These are phyloP conservation scores for Amphicarpaea edgeworthii DNA, from an alignment of 306 rosid genomes.

Conservation along the genomic window DNA sequence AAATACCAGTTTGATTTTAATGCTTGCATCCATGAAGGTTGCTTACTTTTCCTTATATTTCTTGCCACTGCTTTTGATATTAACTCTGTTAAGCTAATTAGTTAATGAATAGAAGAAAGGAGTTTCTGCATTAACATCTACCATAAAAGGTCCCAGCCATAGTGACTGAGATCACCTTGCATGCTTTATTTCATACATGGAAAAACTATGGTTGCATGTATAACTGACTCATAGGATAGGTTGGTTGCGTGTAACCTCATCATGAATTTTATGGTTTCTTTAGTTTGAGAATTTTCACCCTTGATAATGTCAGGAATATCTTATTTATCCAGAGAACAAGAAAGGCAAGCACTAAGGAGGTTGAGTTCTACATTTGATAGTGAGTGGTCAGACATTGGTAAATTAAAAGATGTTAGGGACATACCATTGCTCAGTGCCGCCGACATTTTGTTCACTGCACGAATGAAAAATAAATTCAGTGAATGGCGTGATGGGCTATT, in stretches of 20 bases:
- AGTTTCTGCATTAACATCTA: slow-evolving; percentile 17
- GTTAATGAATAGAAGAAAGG: slow-evolving; percentile 35
- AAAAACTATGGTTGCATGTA: too few species aligned
- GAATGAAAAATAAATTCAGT: slow-evolving; percentile 74
- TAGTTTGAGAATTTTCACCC: slow-evolving; percentile 64
- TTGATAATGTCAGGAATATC: slow-evolving; percentile 93
- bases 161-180: slow-evolving; percentile 19
- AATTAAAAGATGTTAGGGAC: slow-evolving; percentile 54
- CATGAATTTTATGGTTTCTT: slow-evolving; percentile 26
- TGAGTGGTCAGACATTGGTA: slow-evolving; percentile 51
- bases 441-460: slow-evolving; percentile 74
- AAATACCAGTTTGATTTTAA: slow-evolving; percentile 92
- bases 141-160: neutral
- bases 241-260: slow-evolving; percentile 20
- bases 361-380: slow-evolving; percentile 55
- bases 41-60: slow-evolving; percentile 44
- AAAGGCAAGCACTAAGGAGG: slow-evolving; percentile 63
- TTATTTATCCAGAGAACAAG: slow-evolving; percentile 94
- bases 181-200: slow-evolving; percentile 34
- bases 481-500: slow-evolving; percentile 86
- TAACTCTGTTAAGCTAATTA: slow-evolving; percentile 4
- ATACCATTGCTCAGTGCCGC: slow-evolving; percentile 53
- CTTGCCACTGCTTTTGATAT: slow-evolving; percentile 25
- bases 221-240: slow-evolving; percentile 9
- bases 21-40: slow-evolving; percentile 86